Conservation (phyloP, 768 basidiomycete species). For the Boletus sp. region DNA sequence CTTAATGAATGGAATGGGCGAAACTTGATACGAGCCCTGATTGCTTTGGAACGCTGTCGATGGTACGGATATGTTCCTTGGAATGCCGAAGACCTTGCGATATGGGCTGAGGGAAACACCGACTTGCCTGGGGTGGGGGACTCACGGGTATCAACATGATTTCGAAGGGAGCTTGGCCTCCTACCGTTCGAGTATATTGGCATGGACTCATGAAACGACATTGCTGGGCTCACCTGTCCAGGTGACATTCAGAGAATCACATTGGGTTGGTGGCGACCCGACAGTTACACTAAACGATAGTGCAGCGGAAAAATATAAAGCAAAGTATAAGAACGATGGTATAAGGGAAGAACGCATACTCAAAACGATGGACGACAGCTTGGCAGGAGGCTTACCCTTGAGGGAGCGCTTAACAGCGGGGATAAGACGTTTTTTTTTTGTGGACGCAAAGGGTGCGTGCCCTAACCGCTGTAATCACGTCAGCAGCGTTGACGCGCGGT, state of each 20-base stretch:
- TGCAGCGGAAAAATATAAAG: conserved; percentile 20
- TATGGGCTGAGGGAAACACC: conserved; percentile 3
- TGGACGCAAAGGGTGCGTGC: not conserved
- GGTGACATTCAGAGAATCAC: conserved; percentile 55
- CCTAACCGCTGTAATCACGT: conserved; percentile 11
- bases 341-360: conserved; percentile 27
- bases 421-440: conserved; percentile 10
- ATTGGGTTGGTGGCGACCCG: conserved; percentile 51
- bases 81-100: conserved; percentile 50
- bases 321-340: conserved; percentile 22
- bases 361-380: conserved; percentile 17
- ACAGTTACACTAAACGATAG: conserved; percentile 45
- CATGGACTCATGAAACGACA: not conserved
- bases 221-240: conserved; percentile 54
- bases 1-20: conserved; percentile 41
- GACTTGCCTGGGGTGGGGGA: conserved; percentile 1
- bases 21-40: conserved; percentile 47
- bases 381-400: conserved; percentile 6
- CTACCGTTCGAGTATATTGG: conserved; percentile 31
- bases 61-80: conserved; percentile 54
- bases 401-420: conserved; percentile 5
- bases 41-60: conserved; percentile 50
- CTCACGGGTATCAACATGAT: conserved; percentile 51
- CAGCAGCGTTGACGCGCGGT: conserved; percentile 10
- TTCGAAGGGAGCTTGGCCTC: conserved; percentile 53